Evolutionary conservation across 345 rosid species (phyloP).

Genomic region (Citrus reticulata): DNA sequence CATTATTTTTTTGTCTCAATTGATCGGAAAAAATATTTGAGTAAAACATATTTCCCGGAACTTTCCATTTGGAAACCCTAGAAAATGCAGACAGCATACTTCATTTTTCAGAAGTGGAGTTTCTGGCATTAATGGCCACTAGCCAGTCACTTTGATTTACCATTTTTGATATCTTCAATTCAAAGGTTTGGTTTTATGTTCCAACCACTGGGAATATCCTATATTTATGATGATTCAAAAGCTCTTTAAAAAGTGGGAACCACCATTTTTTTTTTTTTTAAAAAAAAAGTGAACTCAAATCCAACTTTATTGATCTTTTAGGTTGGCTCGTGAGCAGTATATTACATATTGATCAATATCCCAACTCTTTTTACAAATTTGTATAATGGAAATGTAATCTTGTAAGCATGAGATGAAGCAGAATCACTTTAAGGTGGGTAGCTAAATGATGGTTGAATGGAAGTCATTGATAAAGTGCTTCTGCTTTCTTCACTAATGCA

Average conservation of each 20-base stretch:
- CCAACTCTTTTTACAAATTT: not conserved
- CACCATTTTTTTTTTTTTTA: conserved; percentile 13
- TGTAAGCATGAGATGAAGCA: conserved; percentile 27
- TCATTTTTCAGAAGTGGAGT: conserved; percentile 4
- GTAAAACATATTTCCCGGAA: not conserved
- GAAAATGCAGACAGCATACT: not conserved
- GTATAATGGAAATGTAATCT: conserved; percentile 9
- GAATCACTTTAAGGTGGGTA: conserved; percentile 24
- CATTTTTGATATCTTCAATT: not conserved
- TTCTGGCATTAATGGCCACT: conserved; percentile 22
- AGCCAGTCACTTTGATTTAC: conserved; percentile 7
- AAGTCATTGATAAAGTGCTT: conserved; percentile 18
- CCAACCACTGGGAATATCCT: conserved; percentile 30
- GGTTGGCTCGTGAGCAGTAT: conserved; percentile 1
- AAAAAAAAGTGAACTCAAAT: not conserved
- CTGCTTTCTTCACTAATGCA: conserved; percentile 18
- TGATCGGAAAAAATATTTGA: not conserved
- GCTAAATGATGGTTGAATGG: conserved; percentile 18
- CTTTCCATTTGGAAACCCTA: conserved; percentile 16
- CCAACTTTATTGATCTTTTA: not conserved
- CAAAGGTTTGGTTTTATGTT: conserved; percentile 23
- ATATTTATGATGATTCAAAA: conserved; percentile 27
- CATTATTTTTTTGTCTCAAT: not conserved
- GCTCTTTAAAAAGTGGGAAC: conserved; percentile 22
- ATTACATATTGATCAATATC: not conserved